A percentile compares a stretch with the other conserved stretches of the same genome.
Evolutionary conservation across 495 filamentous ascomycete genomes (phyloP).

Genomic region (Neurospora sp.): DNA sequence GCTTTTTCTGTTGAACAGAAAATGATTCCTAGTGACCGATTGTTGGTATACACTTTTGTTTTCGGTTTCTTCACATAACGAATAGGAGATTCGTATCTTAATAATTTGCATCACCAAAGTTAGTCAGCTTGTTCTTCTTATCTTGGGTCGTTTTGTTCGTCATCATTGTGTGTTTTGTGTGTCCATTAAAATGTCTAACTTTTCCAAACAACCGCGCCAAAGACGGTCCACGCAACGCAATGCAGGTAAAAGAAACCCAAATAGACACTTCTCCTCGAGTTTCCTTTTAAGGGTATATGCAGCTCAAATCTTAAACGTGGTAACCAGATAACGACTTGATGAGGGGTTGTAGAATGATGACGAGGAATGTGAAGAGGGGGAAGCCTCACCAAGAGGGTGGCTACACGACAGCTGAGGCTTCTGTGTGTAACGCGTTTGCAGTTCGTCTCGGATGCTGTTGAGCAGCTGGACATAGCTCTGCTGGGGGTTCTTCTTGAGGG

Average conservation of each 20-base stretch:
- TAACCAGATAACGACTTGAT: constrained; percentile 12
- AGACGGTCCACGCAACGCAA: neutral
- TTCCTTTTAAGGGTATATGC: neutral
- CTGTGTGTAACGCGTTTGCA: constrained; percentile 81
- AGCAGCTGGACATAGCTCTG: constrained; percentile 95
- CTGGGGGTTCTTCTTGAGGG: constrained; percentile 92
- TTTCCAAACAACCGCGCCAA: neutral
- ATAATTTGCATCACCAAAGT: neutral
- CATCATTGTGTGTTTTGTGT: neutral
- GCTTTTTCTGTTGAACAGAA: neutral
- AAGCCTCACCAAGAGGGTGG: constrained; percentile 71
- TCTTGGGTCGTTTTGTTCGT: neutral
- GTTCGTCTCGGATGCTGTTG: constrained; percentile 89
- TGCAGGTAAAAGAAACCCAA: neutral
- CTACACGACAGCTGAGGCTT: constrained; percentile 96
- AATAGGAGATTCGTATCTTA: constrained; percentile 43
- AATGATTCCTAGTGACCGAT: neutral
- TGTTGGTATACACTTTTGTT: neutral
- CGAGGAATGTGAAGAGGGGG: constrained; percentile 2
- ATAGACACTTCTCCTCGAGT: neutral
- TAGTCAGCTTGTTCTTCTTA: constrained; percentile 11
- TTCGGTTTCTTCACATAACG: constrained; percentile 31
- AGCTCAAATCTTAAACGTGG: constrained; percentile 18
- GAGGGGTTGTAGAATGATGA: neutral
- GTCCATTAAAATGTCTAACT: neutral